These are phyloP conservation scores for Penicillium janthinellum DNA, from an alignment of 2,329 filamentous ascomycete species.

Conservation along the genomic window DNA sequence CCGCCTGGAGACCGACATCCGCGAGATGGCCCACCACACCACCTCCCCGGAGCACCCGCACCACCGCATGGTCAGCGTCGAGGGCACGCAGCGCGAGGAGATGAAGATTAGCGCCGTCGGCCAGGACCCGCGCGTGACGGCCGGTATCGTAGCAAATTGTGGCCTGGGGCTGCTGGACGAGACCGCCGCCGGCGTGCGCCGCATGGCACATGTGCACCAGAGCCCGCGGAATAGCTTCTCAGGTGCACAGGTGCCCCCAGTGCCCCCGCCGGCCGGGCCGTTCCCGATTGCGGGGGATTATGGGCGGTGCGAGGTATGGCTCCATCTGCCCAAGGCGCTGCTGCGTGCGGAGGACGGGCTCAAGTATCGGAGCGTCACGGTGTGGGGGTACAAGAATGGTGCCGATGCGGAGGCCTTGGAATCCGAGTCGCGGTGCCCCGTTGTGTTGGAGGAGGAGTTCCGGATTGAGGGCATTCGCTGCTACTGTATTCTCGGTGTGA, in stretches of 20 bases:
- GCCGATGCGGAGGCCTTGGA: slow-evolving; percentile 27
- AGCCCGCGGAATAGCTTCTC: slow-evolving; percentile 30
- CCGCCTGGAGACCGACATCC: slow-evolving; percentile 39
- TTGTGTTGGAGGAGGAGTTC: slow-evolving; percentile 42
- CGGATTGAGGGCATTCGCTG: slow-evolving; percentile 48
- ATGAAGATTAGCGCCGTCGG: slow-evolving; percentile 32
- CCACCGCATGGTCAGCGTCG: slow-evolving; percentile 30
- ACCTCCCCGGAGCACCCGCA: slow-evolving; percentile 22
- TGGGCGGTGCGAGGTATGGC: slow-evolving; percentile 41
- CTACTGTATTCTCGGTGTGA: slow-evolving; percentile 55
- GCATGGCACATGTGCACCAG: slow-evolving; percentile 37
- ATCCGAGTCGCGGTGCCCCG: slow-evolving; percentile 27
- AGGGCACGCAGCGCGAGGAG: slow-evolving; percentile 33
- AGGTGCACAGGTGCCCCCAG: slow-evolving; percentile 14
- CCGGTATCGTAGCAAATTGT: slow-evolving; percentile 38
- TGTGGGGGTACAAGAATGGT: slow-evolving; percentile 36
- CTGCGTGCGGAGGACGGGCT: slow-evolving; percentile 48
- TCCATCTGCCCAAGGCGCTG: slow-evolving; percentile 49
- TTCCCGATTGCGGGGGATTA: slow-evolving; percentile 33
- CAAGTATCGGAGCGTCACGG: slow-evolving; percentile 38
- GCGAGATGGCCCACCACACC: slow-evolving; percentile 29
- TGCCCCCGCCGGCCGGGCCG: slow-evolving; percentile 12
- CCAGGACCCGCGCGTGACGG: slow-evolving; percentile 40
- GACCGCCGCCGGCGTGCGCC: slow-evolving; percentile 38
- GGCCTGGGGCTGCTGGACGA: slow-evolving; percentile 40